These are phyloP conservation scores for Ascocoryne sarcoides DNA, from an alignment of 2,329 filamentous ascomycete genomes.

Conservation along the genomic window DNA sequence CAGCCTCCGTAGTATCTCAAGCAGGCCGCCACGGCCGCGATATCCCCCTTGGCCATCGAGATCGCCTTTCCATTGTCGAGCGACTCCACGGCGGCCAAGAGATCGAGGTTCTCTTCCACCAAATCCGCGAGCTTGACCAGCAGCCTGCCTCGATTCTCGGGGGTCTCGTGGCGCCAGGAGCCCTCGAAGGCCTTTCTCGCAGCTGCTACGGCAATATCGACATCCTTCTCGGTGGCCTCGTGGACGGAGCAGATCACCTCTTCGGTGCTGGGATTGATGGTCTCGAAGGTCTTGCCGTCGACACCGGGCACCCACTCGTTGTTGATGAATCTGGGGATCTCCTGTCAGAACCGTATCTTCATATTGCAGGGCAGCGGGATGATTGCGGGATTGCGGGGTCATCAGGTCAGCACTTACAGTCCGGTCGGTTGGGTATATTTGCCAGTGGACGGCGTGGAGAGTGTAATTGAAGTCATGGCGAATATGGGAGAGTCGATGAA, in stretches of 20 bases:
- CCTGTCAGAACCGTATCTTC: neutral
- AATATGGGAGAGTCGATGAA: neutral
- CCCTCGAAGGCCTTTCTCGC: slow-evolving; percentile 81
- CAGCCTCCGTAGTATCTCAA: slow-evolving; percentile 76
- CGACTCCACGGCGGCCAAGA: slow-evolving; percentile 74
- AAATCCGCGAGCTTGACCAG: slow-evolving; percentile 73
- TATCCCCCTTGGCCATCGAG: slow-evolving; percentile 66
- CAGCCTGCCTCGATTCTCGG: slow-evolving; percentile 59
- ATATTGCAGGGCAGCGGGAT: neutral
- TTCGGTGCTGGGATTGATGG: slow-evolving; percentile 81
- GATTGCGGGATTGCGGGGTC: slow-evolving; percentile 12
- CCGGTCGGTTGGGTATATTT: slow-evolving; percentile 29
- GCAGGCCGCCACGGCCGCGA: slow-evolving; percentile 57
- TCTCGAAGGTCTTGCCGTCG: slow-evolving; percentile 85
- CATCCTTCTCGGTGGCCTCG: slow-evolving; percentile 83
- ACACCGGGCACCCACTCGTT: slow-evolving; percentile 79
- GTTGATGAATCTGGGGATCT: slow-evolving; percentile 58
- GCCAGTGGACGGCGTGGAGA: slow-evolving; percentile 26
- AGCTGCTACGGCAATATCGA: slow-evolving; percentile 70
- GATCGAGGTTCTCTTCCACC: slow-evolving; percentile 66
- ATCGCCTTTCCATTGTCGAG: slow-evolving; percentile 84
- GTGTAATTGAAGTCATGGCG: slow-evolving; percentile 23
- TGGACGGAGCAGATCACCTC: slow-evolving; percentile 74
- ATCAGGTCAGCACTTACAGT: slow-evolving; percentile 32
- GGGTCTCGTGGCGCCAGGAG: slow-evolving; percentile 58